A percentile compares a stretch with the other conserved stretches of the same genome.
phyloP scores from a whole-genome alignment of 441 rosid genomes.

The Eruca vesicaria region DNA sequence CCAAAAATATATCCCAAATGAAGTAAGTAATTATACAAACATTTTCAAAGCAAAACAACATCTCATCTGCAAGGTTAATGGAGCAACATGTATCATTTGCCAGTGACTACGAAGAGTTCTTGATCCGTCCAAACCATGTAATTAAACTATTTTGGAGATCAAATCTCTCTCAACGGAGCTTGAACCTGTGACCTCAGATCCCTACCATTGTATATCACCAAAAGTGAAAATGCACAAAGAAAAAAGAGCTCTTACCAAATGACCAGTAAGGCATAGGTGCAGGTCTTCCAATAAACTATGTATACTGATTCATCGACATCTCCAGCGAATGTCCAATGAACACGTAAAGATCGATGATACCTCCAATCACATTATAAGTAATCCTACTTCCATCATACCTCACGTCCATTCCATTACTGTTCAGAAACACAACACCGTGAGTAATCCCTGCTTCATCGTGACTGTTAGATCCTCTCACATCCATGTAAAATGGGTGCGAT shows the following conservation, averaged over 20 bases:
- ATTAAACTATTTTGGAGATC: neutral
- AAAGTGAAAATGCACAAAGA: neutral
- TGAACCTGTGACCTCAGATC: neutral
- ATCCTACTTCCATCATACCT: slow-evolving; percentile 54
- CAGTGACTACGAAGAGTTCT: too few relatives aligned
- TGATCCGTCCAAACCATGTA: neutral
- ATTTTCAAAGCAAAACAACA: neutral
- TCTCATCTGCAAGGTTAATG: too few relatives aligned
- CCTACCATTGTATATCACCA: neutral
- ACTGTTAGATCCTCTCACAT: slow-evolving; percentile 44
- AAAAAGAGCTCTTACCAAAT: slow-evolving; percentile 43
- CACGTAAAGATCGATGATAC: slow-evolving; percentile 63
- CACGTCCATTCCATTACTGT: slow-evolving; percentile 83
- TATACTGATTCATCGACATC: slow-evolving; percentile 62
- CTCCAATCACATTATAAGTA: slow-evolving; percentile 66
- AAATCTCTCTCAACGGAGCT: neutral
- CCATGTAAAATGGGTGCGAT: slow-evolving; percentile 75
- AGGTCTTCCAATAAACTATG: slow-evolving; percentile 74
- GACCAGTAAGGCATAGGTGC: slow-evolving; percentile 90
- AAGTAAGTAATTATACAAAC: neutral
- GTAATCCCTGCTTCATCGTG: slow-evolving; percentile 41
- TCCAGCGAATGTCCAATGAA: slow-evolving; percentile 63
- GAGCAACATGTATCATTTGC: too few relatives aligned
- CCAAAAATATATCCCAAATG: neutral
- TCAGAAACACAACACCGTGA: slow-evolving; percentile 66